These are phyloP conservation scores for Macrophomina tecta DNA, from an alignment of 2,329 filamentous ascomycete species.

Conservation along the genomic window DNA sequence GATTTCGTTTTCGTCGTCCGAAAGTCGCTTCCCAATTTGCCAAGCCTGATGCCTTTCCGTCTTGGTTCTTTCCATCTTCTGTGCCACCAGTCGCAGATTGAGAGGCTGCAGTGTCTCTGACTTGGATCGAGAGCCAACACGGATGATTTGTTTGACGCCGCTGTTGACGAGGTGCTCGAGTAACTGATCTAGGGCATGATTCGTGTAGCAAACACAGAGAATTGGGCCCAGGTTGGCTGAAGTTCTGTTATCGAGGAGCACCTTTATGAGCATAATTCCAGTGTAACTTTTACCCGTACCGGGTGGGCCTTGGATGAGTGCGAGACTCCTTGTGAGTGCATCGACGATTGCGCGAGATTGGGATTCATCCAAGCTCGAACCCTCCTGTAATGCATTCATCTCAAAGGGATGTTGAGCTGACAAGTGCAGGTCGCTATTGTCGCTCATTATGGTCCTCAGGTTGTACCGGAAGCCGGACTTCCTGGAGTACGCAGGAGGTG, in stretches of 20 bases:
- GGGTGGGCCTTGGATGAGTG: constrained; percentile 72
- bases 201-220: constrained; percentile 56
- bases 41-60: constrained; percentile 45
- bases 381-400: constrained; percentile 29
- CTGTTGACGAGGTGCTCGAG: constrained; percentile 64
- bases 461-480: constrained; percentile 34
- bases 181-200: constrained; percentile 63
- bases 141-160: constrained; percentile 59
- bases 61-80: constrained; percentile 45
- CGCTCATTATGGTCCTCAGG: constrained; percentile 30
- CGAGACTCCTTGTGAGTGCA: constrained; percentile 59
- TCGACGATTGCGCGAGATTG: constrained; percentile 60
- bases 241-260: constrained; percentile 54
- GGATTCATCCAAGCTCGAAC: constrained; percentile 54
- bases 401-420: constrained; percentile 16
- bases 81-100: constrained; percentile 52
- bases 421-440: constrained; percentile 27
- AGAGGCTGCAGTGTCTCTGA: constrained; percentile 57
- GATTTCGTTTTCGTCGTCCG: constrained; percentile 33
- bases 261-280: constrained; percentile 65
- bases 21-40: constrained; percentile 33
- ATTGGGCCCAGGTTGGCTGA: constrained; percentile 53
- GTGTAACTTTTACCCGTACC: constrained; percentile 72
- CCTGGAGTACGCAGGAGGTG: constrained; percentile 38
- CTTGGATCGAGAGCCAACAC: constrained; percentile 66